These are phyloP conservation scores for Sarcocystis neurona DNA, from an alignment of 169 alveolate genomes.

Conservation along the genomic window DNA sequence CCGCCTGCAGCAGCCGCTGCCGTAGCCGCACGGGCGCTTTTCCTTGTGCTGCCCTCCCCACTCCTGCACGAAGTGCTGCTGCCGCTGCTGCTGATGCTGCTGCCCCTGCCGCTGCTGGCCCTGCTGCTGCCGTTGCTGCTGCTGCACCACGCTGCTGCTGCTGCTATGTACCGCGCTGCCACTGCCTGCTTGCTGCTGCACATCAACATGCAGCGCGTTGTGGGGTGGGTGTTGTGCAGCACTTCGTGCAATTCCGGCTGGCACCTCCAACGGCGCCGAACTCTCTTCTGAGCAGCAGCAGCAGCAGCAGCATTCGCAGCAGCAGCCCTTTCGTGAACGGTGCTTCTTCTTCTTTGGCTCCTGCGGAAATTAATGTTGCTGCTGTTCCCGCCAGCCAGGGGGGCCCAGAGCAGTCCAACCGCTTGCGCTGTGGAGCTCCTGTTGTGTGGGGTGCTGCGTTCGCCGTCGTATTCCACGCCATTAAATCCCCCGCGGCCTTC, in stretches of 20 bases:
- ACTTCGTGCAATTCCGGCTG: not conserved
- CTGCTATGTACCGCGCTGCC: no score
- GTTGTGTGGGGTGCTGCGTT: not conserved
- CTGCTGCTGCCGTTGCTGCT: not conserved
- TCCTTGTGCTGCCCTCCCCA: not conserved
- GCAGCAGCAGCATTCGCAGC: not conserved
- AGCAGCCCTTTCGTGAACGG: not conserved
- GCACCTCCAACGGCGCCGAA: not conserved
- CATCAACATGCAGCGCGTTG: not conserved
- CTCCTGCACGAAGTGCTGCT: not conserved
- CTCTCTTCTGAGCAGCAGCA: not conserved
- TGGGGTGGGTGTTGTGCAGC: not conserved
- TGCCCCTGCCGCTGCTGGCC: not conserved
- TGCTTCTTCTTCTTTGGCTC: not conserved
- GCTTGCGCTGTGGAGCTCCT: no score
- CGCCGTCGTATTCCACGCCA: constrained; percentile 21
- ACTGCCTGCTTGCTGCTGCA: no score
- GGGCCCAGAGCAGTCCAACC: no score
- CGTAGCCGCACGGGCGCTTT: no score
- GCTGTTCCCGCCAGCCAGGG: no score
- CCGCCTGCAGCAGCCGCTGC: no score
- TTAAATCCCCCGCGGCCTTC: constrained; percentile 23
- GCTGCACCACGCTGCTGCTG: not conserved
- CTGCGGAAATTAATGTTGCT: not conserved
- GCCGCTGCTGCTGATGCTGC: not conserved